A percentile compares a stretch with the other conserved stretches of the same genome.
These are phyloP conservation scores for Nelumbo lutea DNA, from an alignment of 164 flowering plant genomes.

Conservation along the genomic window DNA sequence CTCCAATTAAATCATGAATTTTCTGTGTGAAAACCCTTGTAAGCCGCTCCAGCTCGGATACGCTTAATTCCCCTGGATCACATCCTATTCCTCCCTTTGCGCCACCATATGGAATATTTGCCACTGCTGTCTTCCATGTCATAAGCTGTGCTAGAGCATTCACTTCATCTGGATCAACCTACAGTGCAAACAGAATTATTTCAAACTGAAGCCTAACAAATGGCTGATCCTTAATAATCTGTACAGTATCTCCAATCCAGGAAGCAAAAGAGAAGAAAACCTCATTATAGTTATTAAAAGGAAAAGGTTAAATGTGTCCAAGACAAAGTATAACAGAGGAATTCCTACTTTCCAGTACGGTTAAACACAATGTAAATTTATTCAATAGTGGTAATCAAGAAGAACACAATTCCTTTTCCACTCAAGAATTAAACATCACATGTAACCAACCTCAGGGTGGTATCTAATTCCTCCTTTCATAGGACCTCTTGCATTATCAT, in stretches of 20 bases:
- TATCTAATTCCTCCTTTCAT: slow-evolving; percentile 99
- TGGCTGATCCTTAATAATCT: background rate
- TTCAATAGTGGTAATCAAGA: too few relatives aligned
- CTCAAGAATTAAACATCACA: background rate
- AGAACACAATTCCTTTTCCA: background rate
- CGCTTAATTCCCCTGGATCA: slow-evolving; percentile 60
- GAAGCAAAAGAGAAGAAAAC: too few relatives aligned
- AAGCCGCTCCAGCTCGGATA: slow-evolving; percentile 82
- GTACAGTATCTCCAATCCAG: background rate
- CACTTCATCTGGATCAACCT: slow-evolving; percentile 99
- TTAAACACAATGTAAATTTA: too few relatives aligned
- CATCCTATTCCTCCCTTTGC: slow-evolving; percentile 98
- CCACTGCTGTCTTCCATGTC: slow-evolving; percentile 99
- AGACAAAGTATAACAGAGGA: too few relatives aligned
- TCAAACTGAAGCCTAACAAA: background rate
- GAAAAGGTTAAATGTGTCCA: too few relatives aligned
- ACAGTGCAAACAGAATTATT: slow-evolving; percentile 9
- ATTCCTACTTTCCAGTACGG: too few relatives aligned
- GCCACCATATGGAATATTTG: slow-evolving; percentile 93
- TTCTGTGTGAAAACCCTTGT: slow-evolving; percentile 95
- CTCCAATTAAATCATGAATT: slow-evolving; percentile 89
- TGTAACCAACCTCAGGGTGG: slow-evolving; percentile 79
- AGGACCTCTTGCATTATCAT: slow-evolving; percentile 97
- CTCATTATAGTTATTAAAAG: too few relatives aligned
- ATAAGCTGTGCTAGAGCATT: slow-evolving; percentile 94